These are phyloP conservation scores for Russula emetica DNA, from an alignment of 768 basidiomycete species.

Conservation along the genomic window DNA sequence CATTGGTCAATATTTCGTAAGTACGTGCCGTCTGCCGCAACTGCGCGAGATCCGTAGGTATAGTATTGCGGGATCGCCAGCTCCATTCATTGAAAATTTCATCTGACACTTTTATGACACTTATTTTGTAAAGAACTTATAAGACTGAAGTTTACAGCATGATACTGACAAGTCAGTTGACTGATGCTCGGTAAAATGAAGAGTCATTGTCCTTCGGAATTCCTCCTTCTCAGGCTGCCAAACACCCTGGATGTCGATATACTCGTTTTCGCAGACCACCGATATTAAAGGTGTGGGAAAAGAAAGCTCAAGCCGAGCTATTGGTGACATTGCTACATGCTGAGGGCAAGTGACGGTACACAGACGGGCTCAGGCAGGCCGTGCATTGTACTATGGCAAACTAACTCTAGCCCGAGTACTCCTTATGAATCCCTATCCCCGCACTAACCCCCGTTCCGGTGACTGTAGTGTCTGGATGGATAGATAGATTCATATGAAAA, in stretches of 20 bases:
- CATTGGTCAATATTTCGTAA: slow-evolving; percentile 4
- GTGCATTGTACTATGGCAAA: background rate
- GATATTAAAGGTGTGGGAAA: slow-evolving; percentile 5
- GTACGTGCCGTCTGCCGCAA: background rate
- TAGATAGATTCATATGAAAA: slow-evolving; percentile 5
- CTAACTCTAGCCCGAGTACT: background rate
- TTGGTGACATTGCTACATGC: background rate
- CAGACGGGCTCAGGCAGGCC: background rate
- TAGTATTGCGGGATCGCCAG: background rate
- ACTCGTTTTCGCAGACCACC: background rate
- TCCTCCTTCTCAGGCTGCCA: background rate
- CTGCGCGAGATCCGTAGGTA: background rate
- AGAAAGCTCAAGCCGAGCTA: background rate
- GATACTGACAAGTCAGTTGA: background rate
- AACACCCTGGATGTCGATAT: background rate
- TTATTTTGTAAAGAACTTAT: background rate
- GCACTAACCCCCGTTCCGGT: slow-evolving; percentile 1
- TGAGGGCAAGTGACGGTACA: background rate
- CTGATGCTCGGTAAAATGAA: background rate
- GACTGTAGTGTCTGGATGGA: background rate
- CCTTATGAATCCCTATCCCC: background rate
- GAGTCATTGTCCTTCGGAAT: background rate
- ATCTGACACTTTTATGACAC: background rate
- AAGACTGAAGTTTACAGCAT: background rate
- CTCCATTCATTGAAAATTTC: background rate